phyloP scores from a whole-genome alignment of 441 rosid species.

The Adansonia gregorii region DNA sequence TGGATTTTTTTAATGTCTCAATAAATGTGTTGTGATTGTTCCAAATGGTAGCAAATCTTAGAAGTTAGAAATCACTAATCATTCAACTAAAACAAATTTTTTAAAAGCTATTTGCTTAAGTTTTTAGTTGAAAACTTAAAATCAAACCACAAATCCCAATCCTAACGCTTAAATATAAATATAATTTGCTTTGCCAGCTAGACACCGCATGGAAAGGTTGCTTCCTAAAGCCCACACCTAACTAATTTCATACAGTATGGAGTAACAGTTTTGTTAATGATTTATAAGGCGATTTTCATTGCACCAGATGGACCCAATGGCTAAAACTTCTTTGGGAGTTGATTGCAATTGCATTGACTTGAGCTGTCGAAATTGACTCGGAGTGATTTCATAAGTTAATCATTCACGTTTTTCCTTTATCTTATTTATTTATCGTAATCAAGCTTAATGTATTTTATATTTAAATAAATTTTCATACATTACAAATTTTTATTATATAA shows the following conservation, averaged over 20 bases:
- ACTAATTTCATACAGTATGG: background rate
- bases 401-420: too few species aligned
- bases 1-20: background rate
- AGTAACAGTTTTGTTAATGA: background rate
- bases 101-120: background rate
- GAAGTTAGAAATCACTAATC: background rate
- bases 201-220: background rate
- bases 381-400: background rate
- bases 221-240: background rate
- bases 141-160: conserved; percentile 1
- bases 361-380: background rate
- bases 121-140: background rate
- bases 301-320: background rate
- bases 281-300: background rate
- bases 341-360: background rate
- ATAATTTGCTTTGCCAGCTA: background rate
- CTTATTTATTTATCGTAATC: too few species aligned
- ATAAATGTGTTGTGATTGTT: background rate
- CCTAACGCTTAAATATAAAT: too few species aligned
- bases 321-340: background rate
- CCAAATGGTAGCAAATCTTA: background rate
- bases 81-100: background rate
- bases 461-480: too few species aligned
- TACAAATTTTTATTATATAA: too few species aligned
- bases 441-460: too few species aligned